Conservation (phyloP, 495 filamentous ascomycete genomes). For the Daldinia grandis region DNA sequence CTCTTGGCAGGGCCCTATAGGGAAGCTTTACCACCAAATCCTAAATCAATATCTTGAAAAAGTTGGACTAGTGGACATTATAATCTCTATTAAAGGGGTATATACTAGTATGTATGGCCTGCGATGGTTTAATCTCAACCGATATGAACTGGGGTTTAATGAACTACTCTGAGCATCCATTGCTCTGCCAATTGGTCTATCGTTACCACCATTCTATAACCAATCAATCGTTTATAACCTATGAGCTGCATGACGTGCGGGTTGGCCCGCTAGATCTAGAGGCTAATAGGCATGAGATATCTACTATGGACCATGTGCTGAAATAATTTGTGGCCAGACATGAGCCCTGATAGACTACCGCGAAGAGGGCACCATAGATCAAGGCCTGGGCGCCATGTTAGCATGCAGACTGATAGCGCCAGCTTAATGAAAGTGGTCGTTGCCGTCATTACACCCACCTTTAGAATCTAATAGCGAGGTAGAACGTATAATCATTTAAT, state of each 20-base stretch:
- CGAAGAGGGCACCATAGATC: neutral
- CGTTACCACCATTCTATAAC: neutral
- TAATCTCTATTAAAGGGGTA: conserved; percentile 1
- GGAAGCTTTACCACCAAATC: neutral
- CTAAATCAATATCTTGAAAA: neutral
- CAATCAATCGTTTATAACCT: neutral
- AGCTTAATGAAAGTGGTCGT: neutral
- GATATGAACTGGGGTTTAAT: neutral
- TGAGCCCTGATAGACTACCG: neutral
- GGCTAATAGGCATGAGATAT: neutral
- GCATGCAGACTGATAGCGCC: neutral
- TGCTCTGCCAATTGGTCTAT: neutral
- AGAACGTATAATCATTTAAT: neutral
- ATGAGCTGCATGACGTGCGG: neutral
- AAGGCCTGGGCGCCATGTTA: conserved; percentile 2
- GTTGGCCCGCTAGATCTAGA: neutral
- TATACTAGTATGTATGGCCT: neutral
- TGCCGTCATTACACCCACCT: conserved; percentile 1
- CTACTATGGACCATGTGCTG: neutral
- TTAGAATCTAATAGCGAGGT: neutral
- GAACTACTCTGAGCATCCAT: neutral
- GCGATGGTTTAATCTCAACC: neutral
- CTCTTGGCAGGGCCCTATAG: neutral
- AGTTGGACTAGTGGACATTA: neutral
- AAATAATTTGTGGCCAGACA: neutral